Base-by-base conservation (phyloP, 257 asterid species). In the Pogostemon cablin region DNA sequence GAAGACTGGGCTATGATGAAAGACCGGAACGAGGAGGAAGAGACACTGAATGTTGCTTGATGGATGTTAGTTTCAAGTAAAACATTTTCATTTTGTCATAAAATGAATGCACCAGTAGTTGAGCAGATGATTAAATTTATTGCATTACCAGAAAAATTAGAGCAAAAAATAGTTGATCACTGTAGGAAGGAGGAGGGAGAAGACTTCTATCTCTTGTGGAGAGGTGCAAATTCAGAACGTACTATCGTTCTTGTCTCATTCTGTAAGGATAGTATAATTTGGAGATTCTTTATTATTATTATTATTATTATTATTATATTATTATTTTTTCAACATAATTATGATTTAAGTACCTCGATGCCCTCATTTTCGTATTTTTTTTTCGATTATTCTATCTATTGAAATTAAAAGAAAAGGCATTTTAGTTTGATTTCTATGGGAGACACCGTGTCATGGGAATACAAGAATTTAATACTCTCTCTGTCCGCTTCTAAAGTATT, bases 1-100 rank as follows among this genome's bases (percentile, higher is more conserved):
- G 93, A 81, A 80, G 95, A 86, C 62, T 84, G 97, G 97, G 70
- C 79, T 15, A 59, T 79, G 64, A 43, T 89, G 86, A 86, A 78
- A 82, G 92, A 84, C 41, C 80, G 46, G 67, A 87, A 81, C 37
- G 48, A 77, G 0, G 95, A 88, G 72, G 81, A 65, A 3, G 96
- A 93, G 86, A 87, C 88, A 49, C 64, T 86, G 40, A 78, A 81
- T 55, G 89, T 20, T 73, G 82, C 93, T 81, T 90, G 82, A 88
- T 77, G 6, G 25, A 38, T 25, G 32, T 56, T 10, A 39, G 54
- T 64, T 54, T 41, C 44, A 49, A 32, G 35, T 34, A 34, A 32
- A 56, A 68, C 64, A 41, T 71, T 80, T 68, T 60, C 48, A 38
- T 49, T 49, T 67, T 72, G 80, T 46, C 73, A 70, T 37, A 65